Conservation (phyloP, 352 stramenopile species). For the Phytophthora cryptogea region DNA sequence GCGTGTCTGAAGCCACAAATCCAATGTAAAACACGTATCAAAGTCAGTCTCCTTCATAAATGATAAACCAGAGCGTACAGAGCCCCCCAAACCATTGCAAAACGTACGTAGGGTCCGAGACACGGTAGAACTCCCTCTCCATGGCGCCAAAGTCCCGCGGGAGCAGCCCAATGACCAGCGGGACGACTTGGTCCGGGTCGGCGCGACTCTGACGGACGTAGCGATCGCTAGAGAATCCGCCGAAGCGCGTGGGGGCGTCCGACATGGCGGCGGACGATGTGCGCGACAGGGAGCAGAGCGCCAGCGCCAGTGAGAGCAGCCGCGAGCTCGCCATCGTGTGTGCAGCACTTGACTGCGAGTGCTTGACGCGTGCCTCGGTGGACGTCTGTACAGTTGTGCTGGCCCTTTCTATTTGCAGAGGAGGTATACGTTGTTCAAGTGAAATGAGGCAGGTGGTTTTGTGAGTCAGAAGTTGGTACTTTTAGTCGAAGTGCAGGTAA, state of each 20-base stretch:
- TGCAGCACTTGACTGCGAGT: conserved; percentile 3
- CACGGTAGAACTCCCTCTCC: conserved; percentile 53
- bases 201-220: conserved; percentile 39
- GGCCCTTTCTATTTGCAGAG: conserved; percentile 11
- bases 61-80: neutral
- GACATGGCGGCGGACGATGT: neutral
- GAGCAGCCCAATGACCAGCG: conserved; percentile 57
- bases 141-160: conserved; percentile 53
- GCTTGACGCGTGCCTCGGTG: conserved; percentile 4
- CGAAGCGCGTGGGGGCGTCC: conserved; percentile 21
- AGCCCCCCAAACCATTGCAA: conserved; percentile 1
- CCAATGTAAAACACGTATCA: conserved; percentile 1
- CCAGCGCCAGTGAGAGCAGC: conserved; percentile 22
- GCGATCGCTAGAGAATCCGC: conserved; percentile 37
- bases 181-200: conserved; percentile 45
- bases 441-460: no score
- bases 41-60: neutral
- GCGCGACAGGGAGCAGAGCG: conserved; percentile 10
- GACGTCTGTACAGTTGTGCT: conserved; percentile 5
- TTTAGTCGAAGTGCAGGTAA: no score
- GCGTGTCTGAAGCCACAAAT: conserved; percentile 36
- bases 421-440: conserved; percentile 17
- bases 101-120: conserved; percentile 64
- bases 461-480: no score
- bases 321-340: conserved; percentile 20